Evolutionary conservation across 495 filamentous ascomycete genomes (phyloP).

Genomic region (Aspergillus indologenus): DNA sequence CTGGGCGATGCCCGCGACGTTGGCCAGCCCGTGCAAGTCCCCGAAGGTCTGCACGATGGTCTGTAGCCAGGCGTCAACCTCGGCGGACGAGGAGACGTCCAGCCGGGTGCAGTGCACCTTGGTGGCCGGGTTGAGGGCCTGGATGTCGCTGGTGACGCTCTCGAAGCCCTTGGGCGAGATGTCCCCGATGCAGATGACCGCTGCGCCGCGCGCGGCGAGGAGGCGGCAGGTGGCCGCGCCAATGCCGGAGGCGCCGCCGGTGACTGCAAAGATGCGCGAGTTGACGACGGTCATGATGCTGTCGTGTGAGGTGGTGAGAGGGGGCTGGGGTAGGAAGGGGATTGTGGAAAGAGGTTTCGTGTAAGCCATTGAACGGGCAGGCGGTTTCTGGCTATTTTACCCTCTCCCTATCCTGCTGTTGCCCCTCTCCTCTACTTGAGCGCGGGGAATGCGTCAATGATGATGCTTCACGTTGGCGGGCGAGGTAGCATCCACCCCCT

Average conservation of each 20-base stretch:
- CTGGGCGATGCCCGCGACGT: conserved; percentile 13
- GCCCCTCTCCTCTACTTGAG: no score
- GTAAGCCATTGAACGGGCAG: no score
- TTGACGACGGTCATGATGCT: no score
- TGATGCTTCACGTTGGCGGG: no score
- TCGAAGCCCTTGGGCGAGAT: background rate
- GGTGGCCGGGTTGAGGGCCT: conserved; percentile 9
- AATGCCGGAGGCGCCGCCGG: conserved; percentile 5
- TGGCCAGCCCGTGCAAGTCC: conserved; percentile 9
- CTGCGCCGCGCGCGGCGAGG: background rate
- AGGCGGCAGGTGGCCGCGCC: conserved; percentile 1
- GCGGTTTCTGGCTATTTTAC: no score
- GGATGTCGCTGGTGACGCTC: background rate
- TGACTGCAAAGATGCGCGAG: conserved; percentile 3
- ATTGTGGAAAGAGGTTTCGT: no score
- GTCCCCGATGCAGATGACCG: background rate
- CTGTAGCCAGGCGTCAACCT: conserved; percentile 5
- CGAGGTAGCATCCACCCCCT: no score
- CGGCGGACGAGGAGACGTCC: conserved; percentile 5
- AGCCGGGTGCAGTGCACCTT: conserved; percentile 2
- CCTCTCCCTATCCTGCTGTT: no score
- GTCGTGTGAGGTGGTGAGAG: no score
- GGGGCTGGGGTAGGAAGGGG: no score
- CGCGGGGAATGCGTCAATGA: no score
- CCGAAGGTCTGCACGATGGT: conserved; percentile 3